Evolutionary conservation across 2,329 filamentous ascomycete species (phyloP).

Genomic region (Chaetomium globosum): DNA sequence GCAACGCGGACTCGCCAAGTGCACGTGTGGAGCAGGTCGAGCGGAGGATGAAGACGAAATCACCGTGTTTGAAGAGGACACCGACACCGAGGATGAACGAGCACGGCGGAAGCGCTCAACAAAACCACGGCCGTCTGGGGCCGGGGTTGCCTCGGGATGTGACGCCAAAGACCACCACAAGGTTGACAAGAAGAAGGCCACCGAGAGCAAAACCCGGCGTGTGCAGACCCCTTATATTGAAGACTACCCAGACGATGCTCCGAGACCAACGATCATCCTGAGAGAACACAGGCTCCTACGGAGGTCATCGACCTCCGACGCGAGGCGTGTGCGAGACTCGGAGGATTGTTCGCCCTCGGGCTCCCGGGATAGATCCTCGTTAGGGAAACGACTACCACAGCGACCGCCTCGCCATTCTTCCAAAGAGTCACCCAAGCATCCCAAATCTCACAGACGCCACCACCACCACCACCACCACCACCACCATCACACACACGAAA

Average conservation of each 20-base stretch:
- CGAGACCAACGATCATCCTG: constrained; percentile 31
- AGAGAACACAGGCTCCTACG: constrained; percentile 35
- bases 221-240: constrained; percentile 35
- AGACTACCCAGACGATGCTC: constrained; percentile 36
- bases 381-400: constrained; percentile 24
- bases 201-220: constrained; percentile 15
- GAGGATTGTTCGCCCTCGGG: constrained; percentile 22
- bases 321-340: constrained; percentile 23
- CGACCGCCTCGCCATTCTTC: constrained; percentile 12
- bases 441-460: constrained; percentile 16
- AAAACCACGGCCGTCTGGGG: constrained; percentile 12
- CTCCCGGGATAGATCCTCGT: constrained; percentile 30
- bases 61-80: constrained; percentile 28
- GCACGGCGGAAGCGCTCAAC: background rate
- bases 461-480: background rate
- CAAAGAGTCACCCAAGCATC: constrained; percentile 22
- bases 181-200: constrained; percentile 23
- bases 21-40: constrained; percentile 19
- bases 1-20: constrained; percentile 17
- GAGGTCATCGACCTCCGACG: constrained; percentile 30
- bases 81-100: constrained; percentile 27
- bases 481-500: background rate
- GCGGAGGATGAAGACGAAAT: constrained; percentile 25
- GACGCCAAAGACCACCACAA: constrained; percentile 17
- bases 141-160: background rate